Base-by-base conservation (phyloP, 768 basidiomycete genomes). In the Russula virescens region DNA sequence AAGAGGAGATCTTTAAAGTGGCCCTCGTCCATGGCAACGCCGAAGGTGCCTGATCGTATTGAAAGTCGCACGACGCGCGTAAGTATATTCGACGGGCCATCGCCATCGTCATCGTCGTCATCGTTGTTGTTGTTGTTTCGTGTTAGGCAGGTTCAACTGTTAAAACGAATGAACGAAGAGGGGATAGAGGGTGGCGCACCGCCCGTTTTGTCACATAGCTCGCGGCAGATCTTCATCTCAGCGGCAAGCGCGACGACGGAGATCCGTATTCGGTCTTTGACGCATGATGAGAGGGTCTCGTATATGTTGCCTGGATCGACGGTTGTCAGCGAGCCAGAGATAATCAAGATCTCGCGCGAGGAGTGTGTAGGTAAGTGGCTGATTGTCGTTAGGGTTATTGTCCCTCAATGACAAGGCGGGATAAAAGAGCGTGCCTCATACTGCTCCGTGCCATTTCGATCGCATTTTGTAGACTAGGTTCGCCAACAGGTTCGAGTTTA, bases 281-380 rank as follows among this genome's bases (percentile, higher is more conserved):
- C 77, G 66, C 94, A 93, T 2, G 82, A 81, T n/a, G 88, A 83
- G n/a, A 99, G 79, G 0, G 94, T 94, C 64, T 95, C 89, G 66
- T 96, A 93, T 63, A 99, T 94, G 67, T 96, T 97, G 23, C 94
- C 92, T 6, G 97, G 97, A 71, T 99, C 97, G 71, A 93, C 94
- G 2, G 94, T 97, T 1, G 97, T 98, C 31, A 99, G 76, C 7
- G 95, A 96, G 28, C 97, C 95, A 70, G 95, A 98, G 43, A 98
- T 84, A 68, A 97, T 83, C 55, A 98, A 78, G 49, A 96, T 91
- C 77, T 99, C 97, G 40, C 95, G 87, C 0, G 97, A 98, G 16
- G 95, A 96, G 66, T 98, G 94, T 0, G 91, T 91, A 1, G 97
- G 97, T n/a, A 99, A 82, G 71, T 99, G 97, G 68, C 97, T 98